A percentile compares a stretch with the other conserved stretches of the same genome.
Conservation (phyloP, 805 yeast species). For the Kregervanrija delftensis region DNA sequence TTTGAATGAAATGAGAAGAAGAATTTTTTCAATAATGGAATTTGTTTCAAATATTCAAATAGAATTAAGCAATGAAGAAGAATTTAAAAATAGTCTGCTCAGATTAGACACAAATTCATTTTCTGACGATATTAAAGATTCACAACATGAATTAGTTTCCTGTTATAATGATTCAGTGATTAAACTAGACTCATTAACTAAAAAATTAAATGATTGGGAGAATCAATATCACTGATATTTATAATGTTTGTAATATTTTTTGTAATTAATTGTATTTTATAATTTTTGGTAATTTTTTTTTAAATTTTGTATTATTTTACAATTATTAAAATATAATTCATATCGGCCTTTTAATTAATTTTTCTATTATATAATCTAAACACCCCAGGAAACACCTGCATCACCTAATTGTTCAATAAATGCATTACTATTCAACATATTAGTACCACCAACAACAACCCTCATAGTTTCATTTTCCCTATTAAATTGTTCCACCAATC, state of each 20-base stretch:
- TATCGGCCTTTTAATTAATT: no score
- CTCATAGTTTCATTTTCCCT: slow-evolving; percentile 49
- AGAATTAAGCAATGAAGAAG: slow-evolving; percentile 71
- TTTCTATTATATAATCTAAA: not conserved
- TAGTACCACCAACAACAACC: slow-evolving; percentile 76
- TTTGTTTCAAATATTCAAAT: slow-evolving; percentile 82
- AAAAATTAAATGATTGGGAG: slow-evolving; percentile 73
- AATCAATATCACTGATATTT: slow-evolving; percentile 46
- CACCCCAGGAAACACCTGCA: slow-evolving; percentile 17
- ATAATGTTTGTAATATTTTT: not conserved
- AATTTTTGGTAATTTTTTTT: slow-evolving; percentile 13
- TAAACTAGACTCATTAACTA: slow-evolving; percentile 67
- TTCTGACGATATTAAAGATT: slow-evolving; percentile 25
- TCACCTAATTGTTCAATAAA: slow-evolving; percentile 28
- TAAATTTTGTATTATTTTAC: not conserved
- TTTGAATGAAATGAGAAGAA: slow-evolving; percentile 75
- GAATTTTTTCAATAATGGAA: slow-evolving; percentile 86
- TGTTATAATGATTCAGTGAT: slow-evolving; percentile 54
- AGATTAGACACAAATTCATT: slow-evolving; percentile 20
- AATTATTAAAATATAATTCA: not conserved
- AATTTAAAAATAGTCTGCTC: slow-evolving; percentile 36
- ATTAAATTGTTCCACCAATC: slow-evolving; percentile 70
- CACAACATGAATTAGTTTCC: slow-evolving; percentile 36
- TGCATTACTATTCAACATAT: slow-evolving; percentile 40
- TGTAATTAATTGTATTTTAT: not conserved